Conservation (phyloP, 306 rosid species). For the Cucurbita ficifolia region DNA sequence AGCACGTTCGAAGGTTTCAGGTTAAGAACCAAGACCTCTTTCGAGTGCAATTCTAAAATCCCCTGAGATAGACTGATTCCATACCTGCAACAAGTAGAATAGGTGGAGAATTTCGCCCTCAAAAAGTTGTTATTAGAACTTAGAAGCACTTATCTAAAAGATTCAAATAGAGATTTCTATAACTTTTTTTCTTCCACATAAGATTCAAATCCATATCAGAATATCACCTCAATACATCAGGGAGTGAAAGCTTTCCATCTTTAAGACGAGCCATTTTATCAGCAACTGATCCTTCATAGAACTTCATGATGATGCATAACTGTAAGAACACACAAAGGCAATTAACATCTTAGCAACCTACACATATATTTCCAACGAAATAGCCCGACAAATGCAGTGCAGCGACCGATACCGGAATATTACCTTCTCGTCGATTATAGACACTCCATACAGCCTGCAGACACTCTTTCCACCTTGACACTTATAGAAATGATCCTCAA, state of each 20-base stretch:
- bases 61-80: slow-evolving; percentile 59
- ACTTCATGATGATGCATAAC: slow-evolving; percentile 71
- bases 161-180: background rate
- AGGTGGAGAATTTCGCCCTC: slow-evolving; percentile 6
- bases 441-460: slow-evolving; percentile 55
- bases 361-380: background rate
- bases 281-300: slow-evolving; percentile 75
- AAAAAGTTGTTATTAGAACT: background rate
- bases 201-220: background rate
- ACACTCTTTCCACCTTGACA: slow-evolving; percentile 42
- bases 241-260: slow-evolving; percentile 50
- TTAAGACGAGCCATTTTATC: slow-evolving; percentile 70
- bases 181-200: background rate
- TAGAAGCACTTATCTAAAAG: background rate
- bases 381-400: background rate
- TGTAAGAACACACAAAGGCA: slow-evolving; percentile 14
- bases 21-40: slow-evolving; percentile 56
- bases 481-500: slow-evolving; percentile 36
- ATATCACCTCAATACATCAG: slow-evolving; percentile 65
- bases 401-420: background rate
- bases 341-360: background rate
- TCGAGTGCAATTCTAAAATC: slow-evolving; percentile 57
- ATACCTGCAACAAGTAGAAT: slow-evolving; percentile 47
- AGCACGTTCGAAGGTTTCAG: slow-evolving; percentile 67
- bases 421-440: slow-evolving; percentile 68